phyloP scores from a whole-genome alignment of 352 stramenopile species.

The Pythium phragmiticola region DNA sequence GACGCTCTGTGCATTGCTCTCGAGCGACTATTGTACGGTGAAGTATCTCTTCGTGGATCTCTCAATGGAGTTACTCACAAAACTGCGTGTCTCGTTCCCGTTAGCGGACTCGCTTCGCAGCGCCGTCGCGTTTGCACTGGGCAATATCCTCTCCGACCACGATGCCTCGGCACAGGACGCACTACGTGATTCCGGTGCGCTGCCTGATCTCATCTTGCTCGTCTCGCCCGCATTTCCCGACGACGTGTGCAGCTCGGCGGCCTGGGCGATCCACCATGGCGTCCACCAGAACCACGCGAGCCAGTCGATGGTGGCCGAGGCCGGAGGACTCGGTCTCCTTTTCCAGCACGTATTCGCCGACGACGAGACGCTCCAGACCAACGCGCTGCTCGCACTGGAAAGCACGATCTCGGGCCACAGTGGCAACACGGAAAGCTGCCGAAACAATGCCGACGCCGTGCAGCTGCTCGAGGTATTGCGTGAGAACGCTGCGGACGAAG shows the following conservation, averaged over 20 bases:
- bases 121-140: constrained; percentile 57
- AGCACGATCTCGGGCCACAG: constrained; percentile 49
- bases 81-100: not conserved
- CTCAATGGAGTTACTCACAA: constrained; percentile 4
- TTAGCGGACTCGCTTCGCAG: constrained; percentile 54
- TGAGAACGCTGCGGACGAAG: constrained; percentile 32
- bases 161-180: constrained; percentile 60
- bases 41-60: not conserved
- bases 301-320: constrained; percentile 56
- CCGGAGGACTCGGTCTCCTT: constrained; percentile 58
- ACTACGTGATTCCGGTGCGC: constrained; percentile 51
- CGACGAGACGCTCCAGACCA: constrained; percentile 61
- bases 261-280: constrained; percentile 73
- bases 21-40: constrained; percentile 43
- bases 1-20: constrained; percentile 45
- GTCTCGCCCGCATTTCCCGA: constrained; percentile 62
- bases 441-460: constrained; percentile 34
- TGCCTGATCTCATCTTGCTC: constrained; percentile 60
- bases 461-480: constrained; percentile 43
- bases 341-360: constrained; percentile 39
- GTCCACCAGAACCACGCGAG: constrained; percentile 63
- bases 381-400: constrained; percentile 63
- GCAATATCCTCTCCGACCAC: constrained; percentile 60
- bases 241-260: constrained; percentile 66
- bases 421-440: constrained; percentile 50